phyloP scores from a whole-genome alignment of 495 filamentous ascomycete genomes.

The Darksidea phi region DNA sequence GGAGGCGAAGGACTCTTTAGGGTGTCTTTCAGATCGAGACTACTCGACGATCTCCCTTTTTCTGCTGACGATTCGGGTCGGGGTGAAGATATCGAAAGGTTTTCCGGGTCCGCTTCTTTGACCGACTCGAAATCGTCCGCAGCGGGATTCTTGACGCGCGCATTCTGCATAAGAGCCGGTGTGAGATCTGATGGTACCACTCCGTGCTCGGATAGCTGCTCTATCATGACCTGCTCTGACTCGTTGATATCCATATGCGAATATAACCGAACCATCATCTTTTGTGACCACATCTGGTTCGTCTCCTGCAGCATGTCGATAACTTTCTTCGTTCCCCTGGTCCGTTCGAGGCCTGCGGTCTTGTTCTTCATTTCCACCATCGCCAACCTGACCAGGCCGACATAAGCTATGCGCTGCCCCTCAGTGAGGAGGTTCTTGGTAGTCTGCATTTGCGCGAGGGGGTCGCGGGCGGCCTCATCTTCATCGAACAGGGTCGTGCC shows the following conservation, averaged over 20 bases:
- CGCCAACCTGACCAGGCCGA: slow-evolving; percentile 78
- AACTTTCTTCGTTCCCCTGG: slow-evolving; percentile 63
- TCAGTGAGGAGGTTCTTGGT: slow-evolving; percentile 95
- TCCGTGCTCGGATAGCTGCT: slow-evolving; percentile 90
- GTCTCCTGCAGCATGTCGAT: slow-evolving; percentile 67
- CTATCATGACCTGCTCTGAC: slow-evolving; percentile 96
- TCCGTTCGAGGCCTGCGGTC: slow-evolving; percentile 53
- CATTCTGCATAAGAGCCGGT: slow-evolving; percentile 84
- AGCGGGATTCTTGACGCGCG: slow-evolving; percentile 90
- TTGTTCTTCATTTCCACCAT: slow-evolving; percentile 74
- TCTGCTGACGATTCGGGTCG: slow-evolving; percentile 3
- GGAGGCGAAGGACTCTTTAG: slow-evolving; percentile 53
- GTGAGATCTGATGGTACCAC: slow-evolving; percentile 81
- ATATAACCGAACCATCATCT: slow-evolving; percentile 93
- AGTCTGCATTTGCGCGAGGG: slow-evolving; percentile 85
- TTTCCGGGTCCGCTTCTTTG: slow-evolving; percentile 18
- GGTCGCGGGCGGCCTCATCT: slow-evolving; percentile 67
- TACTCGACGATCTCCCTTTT: slow-evolving; percentile 19
- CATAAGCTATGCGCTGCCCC: slow-evolving; percentile 94
- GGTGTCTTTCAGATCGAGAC: slow-evolving; percentile 29
- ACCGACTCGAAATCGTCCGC: slow-evolving; percentile 47
- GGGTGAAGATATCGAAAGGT: slow-evolving; percentile 24
- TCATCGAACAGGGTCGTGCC: slow-evolving; percentile 68
- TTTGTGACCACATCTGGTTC: slow-evolving; percentile 93
- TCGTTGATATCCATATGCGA: slow-evolving; percentile 92